Percentiles rank a stretch among this genome's conserved stretches.
These are phyloP conservation scores for Tricholomella constricta DNA, from an alignment of 768 basidiomycete genomes.

Conservation along the genomic window DNA sequence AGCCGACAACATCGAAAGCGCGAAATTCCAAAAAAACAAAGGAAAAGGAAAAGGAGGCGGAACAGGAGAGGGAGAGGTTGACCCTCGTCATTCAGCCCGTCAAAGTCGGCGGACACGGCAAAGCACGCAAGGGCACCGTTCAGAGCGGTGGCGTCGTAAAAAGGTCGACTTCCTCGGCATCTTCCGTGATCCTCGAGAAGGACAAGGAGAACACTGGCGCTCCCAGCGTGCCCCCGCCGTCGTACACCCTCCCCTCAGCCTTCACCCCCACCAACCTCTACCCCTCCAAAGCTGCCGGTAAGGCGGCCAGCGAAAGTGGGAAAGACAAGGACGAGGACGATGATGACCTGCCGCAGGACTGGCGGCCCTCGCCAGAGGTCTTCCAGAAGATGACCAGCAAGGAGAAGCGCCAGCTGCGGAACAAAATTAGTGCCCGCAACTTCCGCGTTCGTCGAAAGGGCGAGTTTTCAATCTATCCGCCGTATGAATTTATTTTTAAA, in stretches of 20 bases:
- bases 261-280: slow-evolving; percentile 20
- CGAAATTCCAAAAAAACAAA: slow-evolving; percentile 12
- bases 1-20: slow-evolving; percentile 5
- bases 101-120: slow-evolving; percentile 62
- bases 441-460: slow-evolving; percentile 95
- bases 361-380: slow-evolving; percentile 88
- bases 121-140: slow-evolving; percentile 67
- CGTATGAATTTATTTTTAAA: no score
- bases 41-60: slow-evolving; percentile 14
- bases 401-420: slow-evolving; percentile 93
- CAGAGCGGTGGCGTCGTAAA: slow-evolving; percentile 75
- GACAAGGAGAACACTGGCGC: slow-evolving; percentile 38
- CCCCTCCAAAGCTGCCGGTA: slow-evolving; percentile 7
- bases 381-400: slow-evolving; percentile 95
- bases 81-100: slow-evolving; percentile 54
- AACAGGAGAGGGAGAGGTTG: slow-evolving; percentile 36
- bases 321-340: slow-evolving; percentile 45
- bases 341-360: slow-evolving; percentile 69
- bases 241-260: slow-evolving; percentile 18
- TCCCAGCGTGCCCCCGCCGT: slow-evolving; percentile 14
- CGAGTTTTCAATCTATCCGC: slow-evolving; percentile 36
- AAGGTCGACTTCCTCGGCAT: slow-evolving; percentile 34
- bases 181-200: slow-evolving; percentile 18
- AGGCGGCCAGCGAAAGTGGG: slow-evolving; percentile 19
- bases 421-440: slow-evolving; percentile 96